phyloP scores from a whole-genome alignment of 2,329 filamentous ascomycete species.

The Paecilomyces sp. region DNA sequence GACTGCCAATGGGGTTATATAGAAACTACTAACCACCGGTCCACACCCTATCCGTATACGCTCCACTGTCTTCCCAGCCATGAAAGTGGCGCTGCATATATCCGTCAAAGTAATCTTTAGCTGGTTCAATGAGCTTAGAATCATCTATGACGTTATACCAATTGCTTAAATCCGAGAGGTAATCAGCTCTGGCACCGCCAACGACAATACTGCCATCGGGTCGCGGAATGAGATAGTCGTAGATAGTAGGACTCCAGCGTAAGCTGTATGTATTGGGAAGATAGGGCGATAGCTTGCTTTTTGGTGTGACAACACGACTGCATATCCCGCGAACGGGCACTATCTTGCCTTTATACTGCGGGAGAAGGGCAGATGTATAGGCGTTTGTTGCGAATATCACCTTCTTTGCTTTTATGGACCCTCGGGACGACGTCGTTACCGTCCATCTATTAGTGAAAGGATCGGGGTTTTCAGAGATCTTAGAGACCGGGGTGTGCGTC shows the following conservation, averaged over 20 bases:
- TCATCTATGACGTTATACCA: constrained; percentile 46
- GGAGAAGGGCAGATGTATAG: constrained; percentile 71
- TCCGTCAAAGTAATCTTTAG: constrained; percentile 30
- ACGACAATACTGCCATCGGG: constrained; percentile 52
- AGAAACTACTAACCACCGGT: constrained; percentile 23
- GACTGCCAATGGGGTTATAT: neutral
- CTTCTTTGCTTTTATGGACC: constrained; percentile 54
- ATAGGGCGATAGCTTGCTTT: constrained; percentile 14
- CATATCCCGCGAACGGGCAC: constrained; percentile 62
- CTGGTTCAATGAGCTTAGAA: constrained; percentile 40
- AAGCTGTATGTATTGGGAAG: constrained; percentile 52
- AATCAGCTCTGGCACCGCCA: constrained; percentile 51
- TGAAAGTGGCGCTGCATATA: constrained; percentile 31
- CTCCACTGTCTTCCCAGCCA: constrained; percentile 28
- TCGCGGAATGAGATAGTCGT: constrained; percentile 61
- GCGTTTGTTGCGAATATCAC: constrained; percentile 77
- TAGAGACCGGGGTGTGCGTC: constrained; percentile 42
- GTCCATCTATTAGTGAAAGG: constrained; percentile 43
- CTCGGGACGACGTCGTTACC: constrained; percentile 58
- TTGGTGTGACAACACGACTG: constrained; percentile 22
- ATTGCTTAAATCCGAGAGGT: constrained; percentile 18
- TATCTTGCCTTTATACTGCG: constrained; percentile 61
- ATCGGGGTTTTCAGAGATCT: constrained; percentile 17
- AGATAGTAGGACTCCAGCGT: constrained; percentile 49
- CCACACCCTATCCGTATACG: constrained; percentile 25